These are phyloP conservation scores for Boletus pseudo-olivaceus DNA, from an alignment of 768 basidiomycete genomes.

Conservation along the genomic window DNA sequence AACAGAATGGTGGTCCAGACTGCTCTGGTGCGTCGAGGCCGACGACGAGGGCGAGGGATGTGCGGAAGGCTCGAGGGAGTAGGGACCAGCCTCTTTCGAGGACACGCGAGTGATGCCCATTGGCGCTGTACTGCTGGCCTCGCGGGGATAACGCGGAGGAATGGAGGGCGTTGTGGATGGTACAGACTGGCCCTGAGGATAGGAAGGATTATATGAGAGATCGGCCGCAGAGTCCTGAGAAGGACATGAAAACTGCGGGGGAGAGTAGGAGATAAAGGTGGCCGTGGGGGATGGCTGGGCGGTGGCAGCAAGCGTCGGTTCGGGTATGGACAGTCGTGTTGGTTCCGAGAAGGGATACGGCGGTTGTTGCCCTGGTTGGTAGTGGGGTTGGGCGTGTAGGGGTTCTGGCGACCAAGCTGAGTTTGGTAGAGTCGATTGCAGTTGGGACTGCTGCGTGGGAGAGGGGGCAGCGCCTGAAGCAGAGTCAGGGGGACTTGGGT, in stretches of 20 bases:
- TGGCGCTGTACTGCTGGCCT: conserved; percentile 41
- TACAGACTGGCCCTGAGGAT: conserved; percentile 22
- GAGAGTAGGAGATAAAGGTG: conserved; percentile 31
- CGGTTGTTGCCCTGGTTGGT: conserved; percentile 19
- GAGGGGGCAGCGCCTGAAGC: conserved; percentile 25
- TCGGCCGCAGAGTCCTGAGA: conserved; percentile 36
- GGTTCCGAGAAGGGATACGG: conserved; percentile 26
- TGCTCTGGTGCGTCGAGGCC: conserved; percentile 37
- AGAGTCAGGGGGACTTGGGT: conserved; percentile 50
- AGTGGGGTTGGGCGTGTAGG: conserved; percentile 32
- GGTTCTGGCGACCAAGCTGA: conserved; percentile 39
- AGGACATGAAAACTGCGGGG: conserved; percentile 31
- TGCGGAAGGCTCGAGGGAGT: conserved; percentile 24
- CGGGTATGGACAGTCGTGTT: conserved; percentile 31
- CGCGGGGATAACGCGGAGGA: conserved; percentile 48
- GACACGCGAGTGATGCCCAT: conserved; percentile 30
- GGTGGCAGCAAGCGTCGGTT: conserved; percentile 29
- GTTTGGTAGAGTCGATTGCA: conserved; percentile 24
- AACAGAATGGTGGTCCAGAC: conserved; percentile 32
- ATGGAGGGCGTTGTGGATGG: conserved; percentile 23
- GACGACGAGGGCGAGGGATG: conserved; percentile 44
- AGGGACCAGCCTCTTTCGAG: conserved; percentile 27
- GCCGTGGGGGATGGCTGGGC: conserved; percentile 28
- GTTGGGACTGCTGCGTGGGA: conserved; percentile 26
- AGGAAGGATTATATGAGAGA: conserved; percentile 33